Evolutionary conservation across 352 stramenopile genomes (phyloP), one percentile per base, ranked within the genome.

Genomic region (Pythium aquatile): DNA sequence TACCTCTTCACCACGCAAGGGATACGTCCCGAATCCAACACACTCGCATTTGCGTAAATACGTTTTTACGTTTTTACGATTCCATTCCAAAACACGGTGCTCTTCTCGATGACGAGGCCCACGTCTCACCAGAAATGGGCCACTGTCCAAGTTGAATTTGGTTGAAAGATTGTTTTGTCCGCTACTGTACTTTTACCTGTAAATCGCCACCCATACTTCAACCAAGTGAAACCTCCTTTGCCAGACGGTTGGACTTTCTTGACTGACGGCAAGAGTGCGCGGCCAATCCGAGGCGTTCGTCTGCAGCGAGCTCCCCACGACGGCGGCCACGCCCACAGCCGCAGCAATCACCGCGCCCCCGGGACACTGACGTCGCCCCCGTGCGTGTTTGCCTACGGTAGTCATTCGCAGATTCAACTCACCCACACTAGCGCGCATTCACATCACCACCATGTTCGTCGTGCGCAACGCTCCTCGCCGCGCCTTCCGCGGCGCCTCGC

Each of bases 381-480:
- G 39, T 61, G 52, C 52, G 61, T 61, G 61, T 61, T 66, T n/a
- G 48, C 24, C 4, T 33, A 16, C 3, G 20, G 5, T 17, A 1
- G 32, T 48, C 64, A 70, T 52, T 70, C 52, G 51, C 56, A 20
- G 63, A 65, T 65, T 70, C 54, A 26, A 49, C 55, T 46, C 33
- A 9, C 32, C 30, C 10, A n/a, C 30, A 51, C 4, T 17, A 17
- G 13, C 30, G 9, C 52, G 16, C 16, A 30, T 49, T 48, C 54
- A 17, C 30, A 29, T 35, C 20, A 24, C 20, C 51, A 60, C n/a
- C 65, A 79, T 79, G 73, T 72, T 79, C 33, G 59, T 66, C 33
- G 56, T 63, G 42, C 63, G 73, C 64, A 35, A 61, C 60, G 49
- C 49, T 63, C 24, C 59, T 48, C 53, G 71, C 76, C 54, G 70